Percentiles rank a stretch among this genome's conserved stretches.
Conservation (phyloP, 305 asterid genomes). For the Solanum hybrid region DNA sequence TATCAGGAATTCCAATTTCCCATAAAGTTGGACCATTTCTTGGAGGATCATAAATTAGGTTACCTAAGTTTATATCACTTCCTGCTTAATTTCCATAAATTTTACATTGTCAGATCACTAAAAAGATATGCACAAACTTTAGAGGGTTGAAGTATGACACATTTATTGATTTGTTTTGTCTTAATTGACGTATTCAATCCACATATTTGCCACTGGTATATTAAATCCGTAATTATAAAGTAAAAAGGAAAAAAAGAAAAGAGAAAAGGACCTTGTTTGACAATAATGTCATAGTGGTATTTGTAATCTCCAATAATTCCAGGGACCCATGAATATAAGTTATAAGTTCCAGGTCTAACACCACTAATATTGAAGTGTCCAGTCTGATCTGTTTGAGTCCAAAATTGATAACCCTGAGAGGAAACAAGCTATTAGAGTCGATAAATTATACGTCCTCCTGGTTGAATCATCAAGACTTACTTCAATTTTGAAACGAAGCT, state of each 20-base stretch:
- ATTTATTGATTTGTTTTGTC: not conserved
- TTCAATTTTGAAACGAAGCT: not conserved
- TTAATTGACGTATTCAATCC: not conserved
- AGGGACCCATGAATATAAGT: slow-evolving; percentile 13
- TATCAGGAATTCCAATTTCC: slow-evolving; percentile 34
- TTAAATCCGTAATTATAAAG: not conserved
- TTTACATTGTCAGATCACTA: not conserved
- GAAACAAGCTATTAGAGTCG: not conserved
- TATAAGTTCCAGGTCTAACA: slow-evolving; percentile 12
- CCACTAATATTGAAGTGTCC: slow-evolving; percentile 6
- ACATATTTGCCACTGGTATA: not conserved
- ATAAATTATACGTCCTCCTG: no score
- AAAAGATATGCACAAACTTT: not conserved
- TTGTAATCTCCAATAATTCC: slow-evolving; percentile 21
- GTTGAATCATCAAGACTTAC: no score
- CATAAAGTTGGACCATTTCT: slow-evolving; percentile 35
- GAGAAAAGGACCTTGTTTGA: slow-evolving; percentile 8
- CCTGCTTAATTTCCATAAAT: slow-evolving; percentile 7
- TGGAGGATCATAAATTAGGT: slow-evolving; percentile 18
- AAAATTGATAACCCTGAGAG: slow-evolving; percentile 18
- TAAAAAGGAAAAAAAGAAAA: not conserved
- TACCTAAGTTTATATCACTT: not conserved
- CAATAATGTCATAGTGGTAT: not conserved
- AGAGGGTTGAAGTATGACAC: not conserved
- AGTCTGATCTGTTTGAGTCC: slow-evolving; percentile 3